Base-by-base conservation (phyloP, 768 basidiomycete species). In the Leccinum arenicola region DNA sequence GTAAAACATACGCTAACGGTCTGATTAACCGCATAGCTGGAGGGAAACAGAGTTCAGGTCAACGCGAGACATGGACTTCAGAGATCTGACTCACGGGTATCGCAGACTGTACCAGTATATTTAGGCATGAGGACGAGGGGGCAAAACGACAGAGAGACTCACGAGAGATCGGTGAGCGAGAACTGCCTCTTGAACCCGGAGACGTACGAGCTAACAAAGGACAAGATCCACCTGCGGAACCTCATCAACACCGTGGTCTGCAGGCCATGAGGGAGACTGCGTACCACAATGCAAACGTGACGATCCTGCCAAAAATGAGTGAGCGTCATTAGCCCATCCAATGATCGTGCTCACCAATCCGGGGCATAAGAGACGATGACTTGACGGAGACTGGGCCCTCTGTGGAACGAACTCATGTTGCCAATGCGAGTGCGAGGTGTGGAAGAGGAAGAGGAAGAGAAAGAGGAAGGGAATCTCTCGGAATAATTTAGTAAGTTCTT, bases 141-240 rank as follows among this genome's bases (percentile, higher is more conserved):
- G 51, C n/a, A 11, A 12, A 15, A 29, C 40, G 36, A 15, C 17
- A 23, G 38, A 35, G 27, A 54, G 54, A 79, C 87, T 64, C 66
- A 91, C 86, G 90, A 86, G 11, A 79, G 81, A 74, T 95, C 94
- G 38, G 77, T 70, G 31, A 94, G 75, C 1, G 90, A 92, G 72
- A 96, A 96, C 25, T 85, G 78, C 58, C 94, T 77, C 71, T 85
- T 81, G 75, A 86, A 95, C 2, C 89, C 90, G 36, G 82, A 70
- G 9, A 89, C 76, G 12, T 74, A 49, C 27, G 76, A 75, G 62
- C 85, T 77, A 25, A 93, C 72, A 4, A 82, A 77, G 65, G 82
- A 82, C 66, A 88, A 84, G 17, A 79, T 57, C 9, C 73, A 82
- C 52, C 90, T 90, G 66, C 12, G 3, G 29, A 33, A 48, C 33